These are phyloP conservation scores for Fusarium sp. DNA, from an alignment of 2,329 filamentous ascomycete species.

Conservation along the genomic window DNA sequence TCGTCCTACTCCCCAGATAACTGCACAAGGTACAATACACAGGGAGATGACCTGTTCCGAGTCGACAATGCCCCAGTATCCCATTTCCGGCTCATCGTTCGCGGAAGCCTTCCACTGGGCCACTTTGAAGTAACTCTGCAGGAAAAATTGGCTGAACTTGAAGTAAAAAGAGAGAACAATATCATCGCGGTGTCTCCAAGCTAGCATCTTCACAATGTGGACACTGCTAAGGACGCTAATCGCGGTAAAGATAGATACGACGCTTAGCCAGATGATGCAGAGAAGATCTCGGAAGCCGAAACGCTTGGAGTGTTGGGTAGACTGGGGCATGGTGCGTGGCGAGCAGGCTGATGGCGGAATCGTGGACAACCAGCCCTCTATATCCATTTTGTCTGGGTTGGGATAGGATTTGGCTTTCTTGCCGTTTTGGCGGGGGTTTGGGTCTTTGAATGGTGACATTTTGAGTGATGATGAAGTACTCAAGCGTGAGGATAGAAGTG, in stretches of 20 bases:
- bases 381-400: not conserved
- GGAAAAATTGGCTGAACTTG: not conserved
- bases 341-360: not conserved
- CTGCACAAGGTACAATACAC: not conserved
- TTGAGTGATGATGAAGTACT: too few relatives aligned
- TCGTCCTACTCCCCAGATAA: not conserved
- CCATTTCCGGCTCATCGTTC: rapidly evolving
- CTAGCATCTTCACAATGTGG: not conserved
- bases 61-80: not conserved
- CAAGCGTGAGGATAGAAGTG: not conserved
- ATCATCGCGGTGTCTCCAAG: not conserved
- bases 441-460: not conserved
- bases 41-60: not conserved
- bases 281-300: not conserved
- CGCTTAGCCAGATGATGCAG: not conserved
- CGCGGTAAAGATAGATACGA: not conserved
- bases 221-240: not conserved
- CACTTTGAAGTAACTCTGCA: not conserved
- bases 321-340: not conserved
- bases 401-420: not conserved
- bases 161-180: not conserved
- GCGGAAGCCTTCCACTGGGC: not conserved
- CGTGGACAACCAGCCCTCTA: not conserved
- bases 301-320: not conserved
- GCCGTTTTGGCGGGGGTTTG: not conserved